Conservation (phyloP, 371 early-diverging fungal species). For the Mortierella sp. region DNA sequence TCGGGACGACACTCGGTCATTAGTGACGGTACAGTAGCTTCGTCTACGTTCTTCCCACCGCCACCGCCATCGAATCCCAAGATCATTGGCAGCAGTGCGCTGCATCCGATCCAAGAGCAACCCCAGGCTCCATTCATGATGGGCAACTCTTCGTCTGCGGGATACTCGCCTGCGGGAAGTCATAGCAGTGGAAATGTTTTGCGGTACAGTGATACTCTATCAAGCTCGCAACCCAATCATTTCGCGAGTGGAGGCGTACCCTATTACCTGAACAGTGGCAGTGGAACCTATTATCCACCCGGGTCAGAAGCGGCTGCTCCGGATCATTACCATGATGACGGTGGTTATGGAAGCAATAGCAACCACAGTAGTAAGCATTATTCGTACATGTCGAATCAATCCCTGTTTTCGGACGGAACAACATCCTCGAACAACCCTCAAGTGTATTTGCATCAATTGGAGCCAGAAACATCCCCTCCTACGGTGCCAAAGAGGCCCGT, state of each 20-base stretch:
- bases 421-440: conserved; percentile 7
- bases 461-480: conserved; percentile 5
- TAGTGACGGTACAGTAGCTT: conserved; percentile 5
- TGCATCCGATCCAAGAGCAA: too few relatives aligned
- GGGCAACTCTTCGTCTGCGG: too few relatives aligned
- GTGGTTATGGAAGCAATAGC: neutral
- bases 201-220: too few relatives aligned
- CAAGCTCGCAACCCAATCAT: too few relatives aligned
- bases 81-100: too few relatives aligned
- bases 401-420: conserved; percentile 12
- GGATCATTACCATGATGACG: conserved; percentile 26
- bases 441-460: neutral
- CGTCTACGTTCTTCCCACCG: conserved; percentile 23
- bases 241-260: too few relatives aligned
- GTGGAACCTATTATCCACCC: neutral
- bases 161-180: too few relatives aligned
- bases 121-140: too few relatives aligned
- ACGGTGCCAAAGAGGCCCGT: conserved; percentile 22
- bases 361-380: neutral
- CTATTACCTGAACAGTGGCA: too few relatives aligned
- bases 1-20: conserved; percentile 16
- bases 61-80: conserved; percentile 10
- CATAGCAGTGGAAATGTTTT: too few relatives aligned
- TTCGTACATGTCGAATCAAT: conserved; percentile 7
- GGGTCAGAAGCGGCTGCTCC: neutral